phyloP scores from a whole-genome alignment of 345 rosid species.

The Aurinia saxatilis region DNA sequence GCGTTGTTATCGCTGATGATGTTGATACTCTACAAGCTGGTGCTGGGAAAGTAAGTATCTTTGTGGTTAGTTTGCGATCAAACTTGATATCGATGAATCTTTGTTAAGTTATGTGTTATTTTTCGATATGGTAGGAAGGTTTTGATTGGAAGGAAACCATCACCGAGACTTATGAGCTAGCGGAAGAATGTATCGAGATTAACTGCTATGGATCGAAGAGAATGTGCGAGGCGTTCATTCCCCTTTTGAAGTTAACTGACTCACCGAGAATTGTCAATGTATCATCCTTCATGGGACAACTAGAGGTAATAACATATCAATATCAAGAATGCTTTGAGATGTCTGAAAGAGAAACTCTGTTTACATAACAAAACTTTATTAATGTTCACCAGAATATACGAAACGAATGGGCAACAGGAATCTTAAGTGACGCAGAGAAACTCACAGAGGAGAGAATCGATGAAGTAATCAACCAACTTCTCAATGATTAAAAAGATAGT shows the following conservation, averaged over 20 bases:
- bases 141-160: constrained; percentile 16
- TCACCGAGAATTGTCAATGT: constrained; percentile 38
- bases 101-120: background rate
- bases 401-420: constrained; percentile 33
- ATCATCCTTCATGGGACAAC: constrained; percentile 25
- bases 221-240: constrained; percentile 32
- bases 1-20: constrained; percentile 9
- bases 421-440: constrained; percentile 32
- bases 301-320: constrained; percentile 24
- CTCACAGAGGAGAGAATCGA: too few species aligned
- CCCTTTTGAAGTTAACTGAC: constrained; percentile 33
- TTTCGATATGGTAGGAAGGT: background rate
- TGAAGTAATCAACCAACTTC: constrained; percentile 24
- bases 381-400: constrained; percentile 19
- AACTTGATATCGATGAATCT: background rate
- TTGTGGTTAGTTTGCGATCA: too few species aligned
- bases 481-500: constrained; percentile 34
- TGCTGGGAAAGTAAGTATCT: background rate
- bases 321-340: background rate
- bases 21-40: constrained; percentile 1
- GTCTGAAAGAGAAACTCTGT: background rate
- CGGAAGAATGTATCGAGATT: constrained; percentile 27
- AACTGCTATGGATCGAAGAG: constrained; percentile 42
- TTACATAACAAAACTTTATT: background rate
- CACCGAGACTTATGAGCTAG: constrained; percentile 15